Conservation (phyloP, 768 basidiomycete species). For the Peribolospora baueri region DNA sequence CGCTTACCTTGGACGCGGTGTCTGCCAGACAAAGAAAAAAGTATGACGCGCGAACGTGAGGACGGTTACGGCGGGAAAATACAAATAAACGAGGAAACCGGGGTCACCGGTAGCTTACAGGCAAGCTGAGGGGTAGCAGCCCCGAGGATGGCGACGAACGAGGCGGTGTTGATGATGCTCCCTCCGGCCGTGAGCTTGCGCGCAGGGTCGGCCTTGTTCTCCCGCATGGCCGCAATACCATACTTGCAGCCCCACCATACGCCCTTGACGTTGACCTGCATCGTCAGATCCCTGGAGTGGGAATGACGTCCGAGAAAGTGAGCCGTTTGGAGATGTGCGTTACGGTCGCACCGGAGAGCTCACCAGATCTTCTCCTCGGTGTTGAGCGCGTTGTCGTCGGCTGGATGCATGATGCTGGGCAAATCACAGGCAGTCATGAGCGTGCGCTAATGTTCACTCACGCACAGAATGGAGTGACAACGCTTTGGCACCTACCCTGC, state of each 20-base stretch:
- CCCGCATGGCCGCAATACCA: conserved; percentile 84
- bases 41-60: neutral
- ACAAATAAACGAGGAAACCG: neutral
- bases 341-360: neutral
- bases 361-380: conserved; percentile 87
- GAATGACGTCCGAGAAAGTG: too few relatives aligned
- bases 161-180: conserved; percentile 93
- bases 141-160: conserved; percentile 83
- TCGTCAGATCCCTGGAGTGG: conserved; percentile 35
- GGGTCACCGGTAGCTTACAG: conserved; percentile 32
- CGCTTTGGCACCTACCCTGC: neutral
- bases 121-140: conserved; percentile 97
- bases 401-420: conserved; percentile 89
- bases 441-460: conserved; percentile 4
- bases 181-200: conserved; percentile 46
- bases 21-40: conserved; percentile 26
- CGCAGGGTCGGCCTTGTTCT: conserved; percentile 58
- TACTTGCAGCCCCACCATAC: conserved; percentile 99
- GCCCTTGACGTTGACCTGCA: conserved; percentile 88
- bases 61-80: conserved; percentile 4
- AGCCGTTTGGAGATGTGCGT: neutral
- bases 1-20: conserved; percentile 65
- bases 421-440: conserved; percentile 2
- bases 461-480: neutral
- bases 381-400: conserved; percentile 80